Percentiles rank a stretch among this genome's conserved stretches.
phyloP scores from a whole-genome alignment of 2,329 filamentous ascomycete species.

The Cytospora piceae region DNA sequence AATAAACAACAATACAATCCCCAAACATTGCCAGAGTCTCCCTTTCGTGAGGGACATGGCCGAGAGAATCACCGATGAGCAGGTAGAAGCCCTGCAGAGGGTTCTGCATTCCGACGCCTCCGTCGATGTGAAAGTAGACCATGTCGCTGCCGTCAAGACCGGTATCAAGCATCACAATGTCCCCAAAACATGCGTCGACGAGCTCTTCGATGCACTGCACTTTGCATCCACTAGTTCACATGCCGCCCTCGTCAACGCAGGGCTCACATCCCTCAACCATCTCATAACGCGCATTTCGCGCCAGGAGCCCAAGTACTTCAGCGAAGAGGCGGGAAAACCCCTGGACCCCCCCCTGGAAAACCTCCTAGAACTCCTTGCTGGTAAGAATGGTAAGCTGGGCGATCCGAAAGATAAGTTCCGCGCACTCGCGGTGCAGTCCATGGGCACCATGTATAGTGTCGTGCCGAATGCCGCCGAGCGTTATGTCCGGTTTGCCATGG shows the following conservation, averaged over 20 bases:
- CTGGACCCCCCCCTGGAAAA: too few species aligned
- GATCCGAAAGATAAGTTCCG: conserved; percentile 88
- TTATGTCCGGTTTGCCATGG: conserved; percentile 78
- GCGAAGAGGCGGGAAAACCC: too few species aligned
- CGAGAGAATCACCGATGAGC: conserved; percentile 62
- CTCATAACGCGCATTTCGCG: conserved; percentile 83
- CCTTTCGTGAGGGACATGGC: conserved; percentile 46
- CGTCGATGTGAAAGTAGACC: conserved; percentile 71
- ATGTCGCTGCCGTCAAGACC: conserved; percentile 77
- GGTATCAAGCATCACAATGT: conserved; percentile 93
- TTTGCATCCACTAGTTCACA: conserved; percentile 77
- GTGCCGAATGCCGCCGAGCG: conserved; percentile 76
- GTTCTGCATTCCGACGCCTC: conserved; percentile 64
- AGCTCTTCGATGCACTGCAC: conserved; percentile 82
- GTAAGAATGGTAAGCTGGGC: conserved; percentile 85
- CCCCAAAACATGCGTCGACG: conserved; percentile 70
- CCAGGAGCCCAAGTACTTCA: conserved; percentile 76
- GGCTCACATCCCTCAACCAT: conserved; percentile 86
- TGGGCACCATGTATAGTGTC: conserved; percentile 76
- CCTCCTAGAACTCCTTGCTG: conserved; percentile 75
- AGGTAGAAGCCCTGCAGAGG: conserved; percentile 57
- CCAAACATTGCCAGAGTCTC: neutral
- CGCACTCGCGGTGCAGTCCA: conserved; percentile 71
- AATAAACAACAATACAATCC: neutral
- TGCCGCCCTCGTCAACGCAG: conserved; percentile 76